Conservation (phyloP, 495 filamentous ascomycete species). For the Clavariopsis aquatica region DNA sequence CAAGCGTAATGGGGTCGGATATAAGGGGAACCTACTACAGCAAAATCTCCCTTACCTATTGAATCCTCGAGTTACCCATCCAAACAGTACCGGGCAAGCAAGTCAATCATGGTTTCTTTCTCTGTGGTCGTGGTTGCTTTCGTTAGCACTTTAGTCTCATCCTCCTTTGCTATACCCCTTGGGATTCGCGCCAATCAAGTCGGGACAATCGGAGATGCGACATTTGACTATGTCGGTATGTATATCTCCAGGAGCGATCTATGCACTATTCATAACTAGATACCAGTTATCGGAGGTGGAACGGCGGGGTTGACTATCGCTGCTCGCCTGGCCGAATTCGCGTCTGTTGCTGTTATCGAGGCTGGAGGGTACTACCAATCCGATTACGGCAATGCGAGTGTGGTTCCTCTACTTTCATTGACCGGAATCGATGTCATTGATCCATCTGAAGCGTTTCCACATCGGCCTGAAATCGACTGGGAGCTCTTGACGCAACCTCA, state of each 20-base stretch:
- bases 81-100: not conserved
- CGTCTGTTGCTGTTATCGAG: slow-evolving; percentile 56
- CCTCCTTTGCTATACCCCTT: slow-evolving; percentile 3
- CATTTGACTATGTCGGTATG: slow-evolving; percentile 43
- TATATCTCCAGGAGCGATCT: not conserved
- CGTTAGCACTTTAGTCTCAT: not conserved
- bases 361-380: slow-evolving; percentile 59
- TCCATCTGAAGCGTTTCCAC: slow-evolving; percentile 2
- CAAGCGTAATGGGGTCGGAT: not conserved
- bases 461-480: slow-evolving; percentile 19
- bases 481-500: slow-evolving; percentile 7
- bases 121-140: not conserved
- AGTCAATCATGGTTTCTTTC: not conserved
- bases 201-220: slow-evolving; percentile 26
- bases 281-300: slow-evolving; percentile 56
- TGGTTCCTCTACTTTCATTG: slow-evolving; percentile 37
- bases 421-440: slow-evolving; percentile 8
- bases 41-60: not conserved
- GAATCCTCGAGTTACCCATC: not conserved
- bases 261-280: not conserved
- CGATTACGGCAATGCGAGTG: slow-evolving; percentile 48
- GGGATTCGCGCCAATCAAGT: not conserved
- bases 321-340: slow-evolving; percentile 49
- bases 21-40: not conserved
- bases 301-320: slow-evolving; percentile 56